Conservation (phyloP, 2,329 filamentous ascomycete species). For the Botrytis paeoniae region DNA sequence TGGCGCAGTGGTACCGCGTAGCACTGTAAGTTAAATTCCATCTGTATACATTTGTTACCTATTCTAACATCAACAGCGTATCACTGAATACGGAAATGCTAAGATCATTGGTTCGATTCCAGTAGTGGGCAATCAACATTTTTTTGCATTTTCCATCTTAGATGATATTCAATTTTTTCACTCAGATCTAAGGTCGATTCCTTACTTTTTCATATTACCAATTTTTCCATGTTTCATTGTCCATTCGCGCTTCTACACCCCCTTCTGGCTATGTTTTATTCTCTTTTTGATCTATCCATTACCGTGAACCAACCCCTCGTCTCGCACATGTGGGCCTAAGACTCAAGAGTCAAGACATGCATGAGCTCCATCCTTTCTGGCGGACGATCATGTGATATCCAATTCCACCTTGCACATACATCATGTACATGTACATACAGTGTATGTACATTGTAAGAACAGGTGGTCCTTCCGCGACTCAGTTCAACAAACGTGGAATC, state of each 20-base stretch:
- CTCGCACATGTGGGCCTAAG: neutral
- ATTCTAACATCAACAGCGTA: no score
- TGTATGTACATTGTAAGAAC: neutral
- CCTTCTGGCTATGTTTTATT: neutral
- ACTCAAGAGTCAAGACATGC: neutral
- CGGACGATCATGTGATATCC: neutral
- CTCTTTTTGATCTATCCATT: neutral
- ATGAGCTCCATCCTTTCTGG: neutral
- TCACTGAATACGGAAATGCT: neutral
- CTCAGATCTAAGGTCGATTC: neutral
- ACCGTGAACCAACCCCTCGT: neutral
- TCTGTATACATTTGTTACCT: no score
- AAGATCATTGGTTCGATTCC: constrained; percentile 5
- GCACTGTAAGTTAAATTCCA: neutral
- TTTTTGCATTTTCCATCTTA: neutral
- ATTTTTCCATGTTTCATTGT: no score
- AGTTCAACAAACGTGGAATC: neutral
- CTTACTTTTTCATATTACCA: neutral
- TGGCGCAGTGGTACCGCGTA: neutral
- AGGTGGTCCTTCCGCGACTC: neutral
- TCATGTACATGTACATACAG: neutral
- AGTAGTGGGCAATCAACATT: neutral
- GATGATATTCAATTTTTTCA: neutral
- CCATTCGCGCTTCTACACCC: neutral
- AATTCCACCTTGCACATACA: neutral